phyloP scores from a whole-genome alignment of 208 protist genomes.

The Wallacemonas sp. region DNA sequence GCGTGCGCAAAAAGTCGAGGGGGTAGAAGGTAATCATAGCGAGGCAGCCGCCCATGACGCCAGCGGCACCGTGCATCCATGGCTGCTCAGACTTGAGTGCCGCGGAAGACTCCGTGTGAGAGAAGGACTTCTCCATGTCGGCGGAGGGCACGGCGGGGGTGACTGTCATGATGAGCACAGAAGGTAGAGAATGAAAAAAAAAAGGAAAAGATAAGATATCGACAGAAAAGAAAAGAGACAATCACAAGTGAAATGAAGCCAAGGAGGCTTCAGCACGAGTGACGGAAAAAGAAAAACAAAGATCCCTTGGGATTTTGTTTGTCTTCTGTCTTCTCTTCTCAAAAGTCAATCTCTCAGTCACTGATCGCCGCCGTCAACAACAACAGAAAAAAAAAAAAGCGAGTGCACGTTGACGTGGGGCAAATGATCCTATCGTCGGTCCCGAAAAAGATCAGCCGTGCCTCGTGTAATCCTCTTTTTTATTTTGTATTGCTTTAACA shows the following conservation, averaged over 20 bases:
- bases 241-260: neutral
- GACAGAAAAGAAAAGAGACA: slow-evolving; percentile 15
- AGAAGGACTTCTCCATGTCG: neutral
- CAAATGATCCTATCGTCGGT: too few relatives aligned
- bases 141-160: neutral
- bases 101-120: neutral
- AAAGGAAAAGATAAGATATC: slow-evolving; percentile 13
- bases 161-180: neutral
- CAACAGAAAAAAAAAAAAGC: too few relatives aligned
- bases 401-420: too few relatives aligned
- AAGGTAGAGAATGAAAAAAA: neutral
- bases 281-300: slow-evolving; percentile 11
- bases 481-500: too few relatives aligned
- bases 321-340: too few relatives aligned
- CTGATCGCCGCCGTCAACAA: too few relatives aligned
- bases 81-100: slow-evolving; percentile 31
- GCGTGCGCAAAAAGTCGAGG: slow-evolving; percentile 81
- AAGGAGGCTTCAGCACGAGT: neutral
- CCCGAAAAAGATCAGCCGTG: too few relatives aligned
- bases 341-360: too few relatives aligned
- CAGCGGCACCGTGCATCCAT: slow-evolving; percentile 77
- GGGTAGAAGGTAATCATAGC: slow-evolving; percentile 85
- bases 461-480: too few relatives aligned
- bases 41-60: slow-evolving; percentile 60
- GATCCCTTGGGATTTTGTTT: too few relatives aligned